These are phyloP conservation scores for Psilocybe tampanensis DNA, from an alignment of 768 basidiomycete genomes.

Conservation along the genomic window DNA sequence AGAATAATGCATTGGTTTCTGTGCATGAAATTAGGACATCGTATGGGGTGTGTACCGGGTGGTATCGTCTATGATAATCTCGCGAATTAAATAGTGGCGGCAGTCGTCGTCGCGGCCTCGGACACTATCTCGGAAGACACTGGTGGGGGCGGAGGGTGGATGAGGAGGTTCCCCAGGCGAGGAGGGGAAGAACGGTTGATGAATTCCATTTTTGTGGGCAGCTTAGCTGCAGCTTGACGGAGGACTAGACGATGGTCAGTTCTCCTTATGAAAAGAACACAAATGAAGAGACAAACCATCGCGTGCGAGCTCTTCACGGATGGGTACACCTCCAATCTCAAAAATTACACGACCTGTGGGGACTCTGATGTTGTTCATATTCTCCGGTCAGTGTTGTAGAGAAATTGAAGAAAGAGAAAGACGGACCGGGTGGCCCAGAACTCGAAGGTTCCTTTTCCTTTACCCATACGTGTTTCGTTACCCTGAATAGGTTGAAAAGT, in stretches of 20 bases:
- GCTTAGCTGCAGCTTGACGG: conserved; percentile 82
- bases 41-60: too few species aligned
- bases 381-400: background rate
- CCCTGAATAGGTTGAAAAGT: conserved; percentile 50
- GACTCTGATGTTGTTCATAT: conserved; percentile 49
- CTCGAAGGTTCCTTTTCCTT: conserved; percentile 97
- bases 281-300: conserved; percentile 62
- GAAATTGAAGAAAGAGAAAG: background rate
- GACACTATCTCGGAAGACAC: background rate
- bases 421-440: conserved; percentile 92
- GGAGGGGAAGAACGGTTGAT: conserved; percentile 70
- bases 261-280: background rate
- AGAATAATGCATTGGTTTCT: too few species aligned
- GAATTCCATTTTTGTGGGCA: conserved; percentile 90
- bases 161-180: conserved; percentile 68
- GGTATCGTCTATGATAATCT: too few species aligned
- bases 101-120: too few species aligned
- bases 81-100: too few species aligned
- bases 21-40: too few species aligned
- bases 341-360: conserved; percentile 89
- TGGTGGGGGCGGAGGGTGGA: conserved; percentile 40
- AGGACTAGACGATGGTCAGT: conserved; percentile 59
- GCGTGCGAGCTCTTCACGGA: conserved; percentile 90
- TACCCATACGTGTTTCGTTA: conserved; percentile 99
- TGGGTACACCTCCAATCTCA: conserved; percentile 87